Conservation (phyloP, 768 basidiomycete species). For the Cystoderma amianthinum region DNA sequence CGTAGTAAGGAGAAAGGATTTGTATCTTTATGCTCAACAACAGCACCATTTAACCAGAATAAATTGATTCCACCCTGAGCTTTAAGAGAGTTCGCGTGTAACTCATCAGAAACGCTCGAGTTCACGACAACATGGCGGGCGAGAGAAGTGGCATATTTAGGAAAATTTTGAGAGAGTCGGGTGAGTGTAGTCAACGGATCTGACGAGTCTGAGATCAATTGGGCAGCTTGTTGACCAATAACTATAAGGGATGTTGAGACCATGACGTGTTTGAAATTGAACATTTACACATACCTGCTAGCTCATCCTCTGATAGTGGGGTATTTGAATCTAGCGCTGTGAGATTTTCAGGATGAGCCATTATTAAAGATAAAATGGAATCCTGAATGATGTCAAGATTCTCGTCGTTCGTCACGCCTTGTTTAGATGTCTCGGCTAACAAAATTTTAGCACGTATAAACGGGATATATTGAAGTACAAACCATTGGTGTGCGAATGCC, state of each 20-base stretch:
- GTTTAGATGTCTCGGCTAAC: constrained; percentile 1
- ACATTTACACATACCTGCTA: constrained; percentile 32
- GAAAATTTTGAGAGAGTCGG: constrained; percentile 82
- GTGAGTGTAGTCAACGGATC: constrained; percentile 49
- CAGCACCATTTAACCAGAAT: constrained; percentile 79
- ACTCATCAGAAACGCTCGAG: constrained; percentile 42
- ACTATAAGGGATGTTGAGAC: constrained; percentile 21
- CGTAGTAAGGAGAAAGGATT: constrained; percentile 68
- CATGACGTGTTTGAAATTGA: neutral
- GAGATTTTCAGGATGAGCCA: constrained; percentile 29
- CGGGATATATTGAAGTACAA: neutral
- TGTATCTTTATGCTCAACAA: constrained; percentile 54
- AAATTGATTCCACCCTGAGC: constrained; percentile 46
- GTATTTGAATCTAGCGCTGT: constrained; percentile 31
- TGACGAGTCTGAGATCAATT: constrained; percentile 62
- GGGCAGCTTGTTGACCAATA: constrained; percentile 68
- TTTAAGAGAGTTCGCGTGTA: constrained; percentile 48
- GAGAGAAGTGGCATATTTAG: constrained; percentile 72
- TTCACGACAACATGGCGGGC: constrained; percentile 61
- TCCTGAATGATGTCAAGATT: constrained; percentile 13
- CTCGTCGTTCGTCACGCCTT: constrained; percentile 1
- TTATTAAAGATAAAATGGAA: constrained; percentile 30
- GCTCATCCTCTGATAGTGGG: constrained; percentile 45
- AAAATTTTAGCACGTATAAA: neutral
- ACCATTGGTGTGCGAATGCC: constrained; percentile 30